Percentiles rank a stretch among this genome's conserved stretches.
phyloP scores from a whole-genome alignment of 768 basidiomycete genomes.

The Calocera viscosa region DNA sequence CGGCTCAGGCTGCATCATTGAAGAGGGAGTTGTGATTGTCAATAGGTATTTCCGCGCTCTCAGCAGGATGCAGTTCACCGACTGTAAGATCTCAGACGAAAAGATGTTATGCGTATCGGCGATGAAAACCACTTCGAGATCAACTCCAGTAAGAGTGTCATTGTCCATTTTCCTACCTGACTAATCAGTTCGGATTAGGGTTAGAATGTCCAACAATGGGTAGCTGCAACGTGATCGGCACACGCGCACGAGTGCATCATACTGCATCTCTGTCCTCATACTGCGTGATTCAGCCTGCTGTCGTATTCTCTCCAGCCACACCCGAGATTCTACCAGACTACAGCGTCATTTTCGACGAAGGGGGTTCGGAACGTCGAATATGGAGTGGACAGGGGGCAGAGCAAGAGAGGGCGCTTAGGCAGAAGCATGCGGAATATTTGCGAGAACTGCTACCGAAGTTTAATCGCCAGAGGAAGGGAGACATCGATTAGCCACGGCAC shows the following conservation, averaged over 20 bases:
- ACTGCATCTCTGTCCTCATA: constrained; percentile 65
- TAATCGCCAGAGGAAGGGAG: constrained; percentile 48
- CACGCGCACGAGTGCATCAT: constrained; percentile 70
- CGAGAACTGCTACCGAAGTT: constrained; percentile 86
- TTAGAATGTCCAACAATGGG: constrained; percentile 80
- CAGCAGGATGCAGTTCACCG: neutral
- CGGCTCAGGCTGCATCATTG: constrained; percentile 77
- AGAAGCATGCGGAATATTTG: constrained; percentile 85
- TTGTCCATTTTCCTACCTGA: neutral
- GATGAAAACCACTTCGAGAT: constrained; percentile 92
- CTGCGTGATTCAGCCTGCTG: constrained; percentile 71
- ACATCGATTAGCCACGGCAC: constrained; percentile 11
- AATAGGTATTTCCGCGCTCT: constrained; percentile 45
- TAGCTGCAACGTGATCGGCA: constrained; percentile 73
- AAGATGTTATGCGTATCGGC: constrained; percentile 85
- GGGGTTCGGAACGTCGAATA: constrained; percentile 46
- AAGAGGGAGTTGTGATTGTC: constrained; percentile 80
- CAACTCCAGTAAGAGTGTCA: constrained; percentile 58
- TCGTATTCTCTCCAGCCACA: constrained; percentile 59
- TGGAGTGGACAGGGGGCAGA: constrained; percentile 80
- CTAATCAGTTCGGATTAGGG: constrained; percentile 37
- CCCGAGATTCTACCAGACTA: constrained; percentile 70
- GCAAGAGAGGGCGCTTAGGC: constrained; percentile 69
- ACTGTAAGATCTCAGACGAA: constrained; percentile 35
- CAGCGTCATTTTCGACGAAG: constrained; percentile 66